phyloP scores from a whole-genome alignment of 129 eudicot genomes.

The Kitagawia praeruptora region DNA sequence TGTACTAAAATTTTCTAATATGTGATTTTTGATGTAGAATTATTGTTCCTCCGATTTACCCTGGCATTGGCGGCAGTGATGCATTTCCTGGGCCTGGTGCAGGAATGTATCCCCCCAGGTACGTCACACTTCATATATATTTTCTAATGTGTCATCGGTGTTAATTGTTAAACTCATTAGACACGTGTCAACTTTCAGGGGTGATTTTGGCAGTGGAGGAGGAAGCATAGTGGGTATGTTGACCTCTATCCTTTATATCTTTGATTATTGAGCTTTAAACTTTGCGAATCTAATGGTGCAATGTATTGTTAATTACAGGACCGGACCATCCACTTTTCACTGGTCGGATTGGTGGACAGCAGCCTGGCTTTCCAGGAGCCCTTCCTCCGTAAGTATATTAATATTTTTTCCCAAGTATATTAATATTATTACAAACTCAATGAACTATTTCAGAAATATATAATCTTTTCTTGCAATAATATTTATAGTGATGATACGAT shows the following conservation, averaged over 20 bases:
- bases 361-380: conserved; percentile 52
- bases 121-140: background rate
- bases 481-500: background rate
- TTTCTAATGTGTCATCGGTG: background rate
- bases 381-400: conserved; percentile 38
- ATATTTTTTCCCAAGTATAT: conserved; percentile 17
- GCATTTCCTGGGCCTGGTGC: conserved; percentile 66
- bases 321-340: conserved; percentile 65
- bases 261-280: background rate
- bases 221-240: conserved; percentile 70
- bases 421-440: background rate
- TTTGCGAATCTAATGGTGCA: background rate
- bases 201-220: conserved; percentile 47
- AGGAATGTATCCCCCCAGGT: conserved; percentile 73
- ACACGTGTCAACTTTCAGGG: conserved; percentile 34
- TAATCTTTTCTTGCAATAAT: background rate
- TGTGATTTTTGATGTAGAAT: conserved; percentile 8
- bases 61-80: conserved; percentile 49
- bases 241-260: background rate
- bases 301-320: conserved; percentile 29
- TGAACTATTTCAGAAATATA: background rate
- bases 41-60: conserved; percentile 49
- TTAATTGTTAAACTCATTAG: background rate
- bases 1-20: too few species aligned
- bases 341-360: conserved; percentile 37